Evolutionary conservation across 1,284 basidiomycete genomes (phyloP), one percentile per base, ranked within the genome.

Genomic region (Cryptococcus depauperatus): DNA sequence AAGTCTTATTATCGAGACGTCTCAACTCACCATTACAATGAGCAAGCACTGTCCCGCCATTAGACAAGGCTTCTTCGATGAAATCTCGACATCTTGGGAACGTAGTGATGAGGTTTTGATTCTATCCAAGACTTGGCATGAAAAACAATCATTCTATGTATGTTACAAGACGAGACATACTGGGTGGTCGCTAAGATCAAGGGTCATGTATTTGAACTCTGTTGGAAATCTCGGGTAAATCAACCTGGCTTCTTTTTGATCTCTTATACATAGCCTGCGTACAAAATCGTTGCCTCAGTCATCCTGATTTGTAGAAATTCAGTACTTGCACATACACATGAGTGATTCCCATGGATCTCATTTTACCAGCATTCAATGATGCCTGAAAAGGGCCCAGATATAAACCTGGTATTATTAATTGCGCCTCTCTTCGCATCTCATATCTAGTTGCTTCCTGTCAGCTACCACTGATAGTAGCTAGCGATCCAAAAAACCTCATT

Each of bases 371-470:
- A 4, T 84, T 83, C 58, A 86, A 88, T 2, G 86, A 87, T 3
- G 84, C 83, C 57, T 89, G 84, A 56, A 91, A 88, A 1, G 90
- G 89, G 0, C 91, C 91, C 2, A 95, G 79, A 35, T 81, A 78
- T 33, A 96, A 77, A 9, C 80, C 80, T 3, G 87, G 87, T 0
- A 93, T 74, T 57, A 95, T 90, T 68, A 90, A 81, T 71, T 96
- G 91, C 54, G 88, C 89, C 62, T 92, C 83, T 35, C 90, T 74
- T 34, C 91, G 78, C 91, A 95, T 95, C 68, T 95, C 90, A 62
- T 95, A 95, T 63, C 87, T 91, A 45, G 21, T 8, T 22, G 8
- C 23, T 7, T 21, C 35, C n/a, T n/a, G n/a, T n/a, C n/a, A n/a
- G n/a, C n/a, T n/a, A n/a, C n/a, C n/a, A n/a, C n/a, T n/a, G n/a